Base-by-base conservation (phyloP, 257 asterid genomes). In the Petrea volubilis region DNA sequence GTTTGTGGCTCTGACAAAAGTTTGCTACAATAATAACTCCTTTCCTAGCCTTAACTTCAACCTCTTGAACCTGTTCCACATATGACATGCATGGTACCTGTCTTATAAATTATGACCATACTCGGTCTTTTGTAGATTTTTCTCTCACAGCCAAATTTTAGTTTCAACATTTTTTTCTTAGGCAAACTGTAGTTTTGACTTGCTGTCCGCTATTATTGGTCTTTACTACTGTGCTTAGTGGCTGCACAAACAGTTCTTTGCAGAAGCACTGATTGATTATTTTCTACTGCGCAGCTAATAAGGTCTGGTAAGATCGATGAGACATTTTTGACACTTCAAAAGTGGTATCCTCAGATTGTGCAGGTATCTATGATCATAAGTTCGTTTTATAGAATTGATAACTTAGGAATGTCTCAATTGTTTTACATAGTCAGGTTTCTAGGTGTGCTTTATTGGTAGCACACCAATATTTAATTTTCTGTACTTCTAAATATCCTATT, bases 291-390 rank as follows among this genome's bases (percentile, higher is more conserved):
- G 76, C 63, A 95, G 98, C 89, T 90, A 40, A 95, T 95, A 72
- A 87, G 90, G 85, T 65, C 72, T 62, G 98, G 98, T 15, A 77
- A 90, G 70, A 87, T 92, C 15, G 96, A 89, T 79, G 95, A 87
- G 53, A 86, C 96, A 10, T 78, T 92, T 65, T 64, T 77, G 27
- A 81, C 84, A 66, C 96, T 95, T 64, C 75, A 46, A 20, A 78
- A 78, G 10, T 87, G 86, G 87, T 95, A 88, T 79, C 98, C 97
- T 61, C 88, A 84, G 81, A 83, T 89, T 78, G 78, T 95, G 69
- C 87, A 92, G 98, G 99, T 95, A 70, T 65, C 64, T 71, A n/a
- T n/a, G 12, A 52, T 68, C 51, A 57, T 14, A 7, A 57, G 60
- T 23, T 72, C 53, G 53, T 58, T 68, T 52, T 63, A 23, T 66